phyloP scores from a whole-genome alignment of 805 yeast species.

The Saturnispora sanitii region DNA sequence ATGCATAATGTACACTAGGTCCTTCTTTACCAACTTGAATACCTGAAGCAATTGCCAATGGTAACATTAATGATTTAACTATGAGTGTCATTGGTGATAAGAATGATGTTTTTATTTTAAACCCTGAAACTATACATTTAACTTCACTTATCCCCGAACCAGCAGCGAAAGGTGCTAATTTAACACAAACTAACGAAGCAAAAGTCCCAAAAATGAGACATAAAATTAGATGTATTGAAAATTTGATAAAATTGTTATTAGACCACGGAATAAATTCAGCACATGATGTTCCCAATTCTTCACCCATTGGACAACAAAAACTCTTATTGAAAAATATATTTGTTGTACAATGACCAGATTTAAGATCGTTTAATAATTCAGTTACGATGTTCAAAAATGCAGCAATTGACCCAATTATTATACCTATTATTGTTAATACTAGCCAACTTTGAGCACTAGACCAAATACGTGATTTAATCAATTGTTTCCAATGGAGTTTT shows the following conservation, averaged over 20 bases:
- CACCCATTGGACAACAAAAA: conserved; percentile 57
- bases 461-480: conserved; percentile 13
- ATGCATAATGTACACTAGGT: conserved; percentile 96
- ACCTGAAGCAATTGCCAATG: conserved; percentile 88
- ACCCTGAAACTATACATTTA: conserved; percentile 89
- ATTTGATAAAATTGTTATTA: conserved; percentile 33
- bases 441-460: conserved; percentile 53
- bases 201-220: conserved; percentile 53
- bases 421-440: conserved; percentile 66
- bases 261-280: conserved; percentile 66
- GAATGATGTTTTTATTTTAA: conserved; percentile 58
- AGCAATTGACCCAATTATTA: conserved; percentile 72
- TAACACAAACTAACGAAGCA: conserved; percentile 61
- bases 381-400: conserved; percentile 74
- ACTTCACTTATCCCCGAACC: conserved; percentile 98
- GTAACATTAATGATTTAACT: conserved; percentile 73
- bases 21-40: conserved; percentile 95
- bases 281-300: conserved; percentile 44
- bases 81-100: conserved; percentile 61
- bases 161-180: conserved; percentile 81
- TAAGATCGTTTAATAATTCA: conserved; percentile 72
- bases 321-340: conserved; percentile 61
- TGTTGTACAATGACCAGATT: conserved; percentile 66
- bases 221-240: conserved; percentile 45
- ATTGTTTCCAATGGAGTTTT: conserved; percentile 9